Base-by-base conservation (phyloP, 2,329 filamentous ascomycete genomes). In the Lachnellula subtilissima region DNA sequence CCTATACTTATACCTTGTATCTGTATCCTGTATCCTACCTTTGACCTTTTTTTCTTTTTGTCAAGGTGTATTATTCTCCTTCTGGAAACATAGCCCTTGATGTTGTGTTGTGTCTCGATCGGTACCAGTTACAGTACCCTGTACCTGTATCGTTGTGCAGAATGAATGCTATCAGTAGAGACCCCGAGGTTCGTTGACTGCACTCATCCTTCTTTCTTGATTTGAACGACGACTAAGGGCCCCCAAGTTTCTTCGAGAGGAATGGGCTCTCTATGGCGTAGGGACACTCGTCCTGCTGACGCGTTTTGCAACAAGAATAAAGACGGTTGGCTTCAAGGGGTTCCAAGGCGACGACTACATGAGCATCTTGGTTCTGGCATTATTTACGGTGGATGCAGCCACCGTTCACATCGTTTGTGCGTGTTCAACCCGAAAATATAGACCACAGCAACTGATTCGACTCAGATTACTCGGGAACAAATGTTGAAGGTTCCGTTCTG, bases 301-400 rank as follows among this genome's bases (percentile, higher is more conserved):
- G 45, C 73, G 72, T 53, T 65, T 75, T 52, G 59, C 66, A 19
- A 76, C 73, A 9, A 72, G 75, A 46, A 62, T 74, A 43, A 61
- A 70, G 49, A 73, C 69, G 4, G 73, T 60, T 22, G 55, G 55
- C 9, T 50, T 55, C 14, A 53, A 48, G 39, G 56, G 53, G 3
- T 60, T 58, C 22, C 55, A 60, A 49, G 58, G 58, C 11, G 58
- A 60, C 23, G 58, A 60, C 48, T 58, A 56, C 35, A 51, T 60
- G 39, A 52, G 52, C 23, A 43, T 60, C 17, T 43, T 60, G 7
- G 53, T 55, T 32, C 25, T 60, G 28, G 48, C 49, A 32, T 52
- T 60, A 39, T 58, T 51, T 32, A 60, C 58, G 8, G 51, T 56
- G 48, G 56, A 58, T 55, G 56, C 53, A 2, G 53, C 45, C 14